phyloP scores from a whole-genome alignment of 371 early-diverging fungal genomes.

The Apophysomyces trapeziformis region DNA sequence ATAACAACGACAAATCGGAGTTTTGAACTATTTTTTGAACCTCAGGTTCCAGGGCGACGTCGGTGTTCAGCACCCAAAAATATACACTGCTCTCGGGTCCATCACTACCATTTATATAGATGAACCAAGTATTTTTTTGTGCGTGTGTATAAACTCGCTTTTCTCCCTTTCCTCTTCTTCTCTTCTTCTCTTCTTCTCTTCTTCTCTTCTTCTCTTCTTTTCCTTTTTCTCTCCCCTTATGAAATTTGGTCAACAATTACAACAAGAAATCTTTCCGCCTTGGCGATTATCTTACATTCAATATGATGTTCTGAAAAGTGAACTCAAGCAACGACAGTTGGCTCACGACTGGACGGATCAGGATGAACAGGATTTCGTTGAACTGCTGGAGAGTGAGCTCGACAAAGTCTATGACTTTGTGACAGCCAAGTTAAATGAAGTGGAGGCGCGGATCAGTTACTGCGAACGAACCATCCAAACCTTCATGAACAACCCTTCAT shows the following conservation, averaged over 20 bases:
- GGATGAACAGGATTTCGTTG: slow-evolving; percentile 81
- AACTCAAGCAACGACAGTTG: slow-evolving; percentile 65
- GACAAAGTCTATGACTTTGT: slow-evolving; percentile 85
- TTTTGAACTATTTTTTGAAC: not conserved
- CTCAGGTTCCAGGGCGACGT: not conserved
- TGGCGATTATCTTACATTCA: slow-evolving; percentile 94
- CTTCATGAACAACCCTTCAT: slow-evolving; percentile 33
- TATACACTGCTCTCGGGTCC: not conserved
- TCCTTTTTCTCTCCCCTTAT: slow-evolving; percentile 20
- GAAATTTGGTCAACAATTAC: slow-evolving; percentile 53
- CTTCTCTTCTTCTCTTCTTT: slow-evolving; percentile 15
- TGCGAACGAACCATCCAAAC: slow-evolving; percentile 63
- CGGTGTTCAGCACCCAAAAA: slow-evolving; percentile 7
- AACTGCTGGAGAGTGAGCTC: slow-evolving; percentile 85
- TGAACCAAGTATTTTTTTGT: too few species aligned
- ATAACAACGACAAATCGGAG: not conserved
- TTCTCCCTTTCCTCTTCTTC: slow-evolving; percentile 13
- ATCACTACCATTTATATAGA: too few species aligned
- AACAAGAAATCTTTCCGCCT: slow-evolving; percentile 48
- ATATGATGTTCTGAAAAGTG: slow-evolving; percentile 87
- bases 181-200: slow-evolving; percentile 15
- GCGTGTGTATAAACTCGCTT: slow-evolving; percentile 10
- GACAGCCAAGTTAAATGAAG: slow-evolving; percentile 87
- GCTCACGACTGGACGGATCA: slow-evolving; percentile 64
- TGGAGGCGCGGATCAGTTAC: slow-evolving; percentile 82